These are phyloP conservation scores for Sarocladiaceae sp. DNA, from an alignment of 2,329 filamentous ascomycete species.

Conservation along the genomic window DNA sequence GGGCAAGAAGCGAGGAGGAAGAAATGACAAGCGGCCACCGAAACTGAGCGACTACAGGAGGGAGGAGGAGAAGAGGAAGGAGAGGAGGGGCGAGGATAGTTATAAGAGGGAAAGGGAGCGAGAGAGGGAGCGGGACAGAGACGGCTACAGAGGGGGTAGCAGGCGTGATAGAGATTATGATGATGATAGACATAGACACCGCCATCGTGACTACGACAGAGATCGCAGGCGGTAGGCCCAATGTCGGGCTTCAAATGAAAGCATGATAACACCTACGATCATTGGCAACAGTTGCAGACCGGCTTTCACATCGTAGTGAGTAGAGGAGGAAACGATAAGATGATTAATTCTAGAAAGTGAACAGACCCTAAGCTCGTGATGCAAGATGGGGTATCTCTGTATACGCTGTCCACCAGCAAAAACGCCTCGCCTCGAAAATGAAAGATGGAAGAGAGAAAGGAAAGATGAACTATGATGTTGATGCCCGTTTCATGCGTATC, in stretches of 20 bases:
- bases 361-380: neutral
- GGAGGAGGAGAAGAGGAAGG: slow-evolving; percentile 37
- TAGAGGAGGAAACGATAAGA: too few relatives aligned
- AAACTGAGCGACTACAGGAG: slow-evolving; percentile 44
- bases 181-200: slow-evolving; percentile 20
- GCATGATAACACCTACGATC: too few relatives aligned
- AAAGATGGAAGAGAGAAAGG: neutral
- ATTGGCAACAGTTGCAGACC: too few relatives aligned
- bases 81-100: slow-evolving; percentile 34
- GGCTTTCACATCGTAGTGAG: too few relatives aligned
- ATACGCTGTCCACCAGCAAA: neutral
- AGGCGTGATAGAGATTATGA: slow-evolving; percentile 30
- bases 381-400: neutral
- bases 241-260: too few relatives aligned
- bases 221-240: slow-evolving; percentile 10
- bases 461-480: neutral
- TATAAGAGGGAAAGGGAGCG: slow-evolving; percentile 42
- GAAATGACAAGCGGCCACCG: slow-evolving; percentile 27
- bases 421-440: neutral
- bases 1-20: slow-evolving; percentile 36
- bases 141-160: slow-evolving; percentile 30
- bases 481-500: neutral
- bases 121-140: slow-evolving; percentile 34
- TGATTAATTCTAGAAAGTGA: too few relatives aligned
- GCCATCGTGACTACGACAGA: slow-evolving; percentile 15